Evolutionary conservation across 495 filamentous ascomycete species (phyloP).

Genomic region (Hypoxylon subgilvum): DNA sequence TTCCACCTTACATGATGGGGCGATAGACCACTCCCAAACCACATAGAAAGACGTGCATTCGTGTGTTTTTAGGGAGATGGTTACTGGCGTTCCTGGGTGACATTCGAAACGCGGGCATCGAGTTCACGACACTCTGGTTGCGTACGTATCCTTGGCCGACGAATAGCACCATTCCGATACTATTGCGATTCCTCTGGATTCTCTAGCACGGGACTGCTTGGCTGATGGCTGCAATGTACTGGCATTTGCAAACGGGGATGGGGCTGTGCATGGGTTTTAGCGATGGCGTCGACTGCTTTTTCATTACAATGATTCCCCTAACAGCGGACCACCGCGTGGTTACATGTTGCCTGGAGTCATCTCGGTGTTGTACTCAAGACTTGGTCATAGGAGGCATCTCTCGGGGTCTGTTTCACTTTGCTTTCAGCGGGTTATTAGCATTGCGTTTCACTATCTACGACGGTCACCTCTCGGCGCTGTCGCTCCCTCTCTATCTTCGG

Average conservation of each 20-base stretch:
- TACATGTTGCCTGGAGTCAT: slow-evolving; percentile 34
- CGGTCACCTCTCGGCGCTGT: slow-evolving; percentile 5
- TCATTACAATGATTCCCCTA: slow-evolving; percentile 36
- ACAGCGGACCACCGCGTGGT: slow-evolving; percentile 32
- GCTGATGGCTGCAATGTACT: slow-evolving; percentile 43
- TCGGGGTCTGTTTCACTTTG: slow-evolving; percentile 31
- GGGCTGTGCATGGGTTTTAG: slow-evolving; percentile 41
- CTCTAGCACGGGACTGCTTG: slow-evolving; percentile 31
- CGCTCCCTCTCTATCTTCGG: slow-evolving; percentile 9
- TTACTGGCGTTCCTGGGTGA: slow-evolving; percentile 34
- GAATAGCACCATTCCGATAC: slow-evolving; percentile 9
- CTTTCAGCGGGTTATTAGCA: slow-evolving; percentile 32
- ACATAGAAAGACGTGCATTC: slow-evolving; percentile 18
- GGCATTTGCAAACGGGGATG: slow-evolving; percentile 41
- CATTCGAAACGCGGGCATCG: slow-evolving; percentile 19
- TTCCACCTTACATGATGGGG: slow-evolving; percentile 38
- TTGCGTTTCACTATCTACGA: slow-evolving; percentile 31
- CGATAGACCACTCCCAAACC: slow-evolving; percentile 26
- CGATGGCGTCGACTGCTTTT: slow-evolving; percentile 41
- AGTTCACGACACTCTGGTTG: slow-evolving; percentile 9
- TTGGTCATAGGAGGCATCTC: slow-evolving; percentile 37
- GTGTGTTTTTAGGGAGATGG: slow-evolving; percentile 23
- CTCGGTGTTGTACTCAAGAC: slow-evolving; percentile 37
- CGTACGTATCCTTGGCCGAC: slow-evolving; percentile 7
- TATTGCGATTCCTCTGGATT: slow-evolving; percentile 25